Evolutionary conservation across 257 asterid genomes (phyloP), one percentile per base, ranked within the genome.

Genomic region (Fraxinus americana): DNA sequence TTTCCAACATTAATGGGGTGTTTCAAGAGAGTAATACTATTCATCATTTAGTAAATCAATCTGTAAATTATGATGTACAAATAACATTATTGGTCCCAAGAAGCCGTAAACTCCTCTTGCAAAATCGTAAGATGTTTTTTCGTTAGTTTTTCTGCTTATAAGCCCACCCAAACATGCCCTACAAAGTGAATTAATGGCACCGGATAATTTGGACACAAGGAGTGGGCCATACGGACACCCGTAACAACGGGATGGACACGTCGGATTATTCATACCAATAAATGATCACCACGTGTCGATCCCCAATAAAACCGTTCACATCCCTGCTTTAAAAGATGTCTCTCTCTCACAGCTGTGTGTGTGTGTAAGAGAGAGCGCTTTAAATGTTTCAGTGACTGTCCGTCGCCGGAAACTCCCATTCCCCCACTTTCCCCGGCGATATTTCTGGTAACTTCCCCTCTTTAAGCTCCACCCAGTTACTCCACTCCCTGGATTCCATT

Each of bases 311-410:
- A 72, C 84, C 75, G 77, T 59, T 32, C 77, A 7, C 73, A 57
- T 2, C 25, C 25, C 30, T 52, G 76, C 82, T 79, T 83, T 79
- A 79, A 79, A 73, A 76, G 68, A 72, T 30, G 78, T 77, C 82
- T 75, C 79, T 8, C 75, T 65, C 74, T 66, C 70, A 21, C 76
- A 81, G 16, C 19, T 29, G 54, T 39, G 75, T 77, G 76, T 79
- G 74, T 78, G 76, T 75, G 84, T 66, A 84, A 52, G 78, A 73
- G 79, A 59, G 86, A 65, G 67, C 1, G 86, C 84, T 75, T 83
- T 83, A 72, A 89, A 87, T 89, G 88, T 88, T 72, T 76, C 69
- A 72, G 77, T 81, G 80, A 71, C 84, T 79, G 63, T 72, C 81
- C 38, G 77, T 78, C 52, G 84, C 86, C 90, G 89, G 88, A 78